Evolutionary conservation across 2,329 filamentous ascomycete species (phyloP).

Genomic region (Arthrobotrys iridis): DNA sequence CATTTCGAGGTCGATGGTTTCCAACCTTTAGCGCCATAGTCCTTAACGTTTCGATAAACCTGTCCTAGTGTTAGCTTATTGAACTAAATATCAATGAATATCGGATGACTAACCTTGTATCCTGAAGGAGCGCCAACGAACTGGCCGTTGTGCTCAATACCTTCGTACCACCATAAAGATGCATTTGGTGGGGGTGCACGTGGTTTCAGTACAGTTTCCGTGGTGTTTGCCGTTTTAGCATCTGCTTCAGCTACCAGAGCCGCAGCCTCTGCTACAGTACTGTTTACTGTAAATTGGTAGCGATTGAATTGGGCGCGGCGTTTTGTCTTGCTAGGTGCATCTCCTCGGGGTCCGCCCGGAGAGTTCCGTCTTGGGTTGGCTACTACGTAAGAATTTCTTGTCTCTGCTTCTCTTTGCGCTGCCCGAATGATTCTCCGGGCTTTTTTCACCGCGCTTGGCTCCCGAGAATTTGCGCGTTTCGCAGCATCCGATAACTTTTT

Average conservation of each 20-base stretch:
- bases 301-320: not conserved
- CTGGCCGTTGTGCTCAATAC: slow-evolving; percentile 25
- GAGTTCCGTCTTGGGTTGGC: slow-evolving; percentile 3
- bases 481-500: not conserved
- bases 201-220: not conserved
- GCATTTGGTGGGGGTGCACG: slow-evolving; percentile 2
- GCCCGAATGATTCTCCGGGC: not conserved
- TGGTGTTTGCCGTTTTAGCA: slow-evolving; percentile 5
- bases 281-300: not conserved
- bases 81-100: not conserved
- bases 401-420: not conserved
- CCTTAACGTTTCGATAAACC: slow-evolving; percentile 66
- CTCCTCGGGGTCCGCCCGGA: not conserved
- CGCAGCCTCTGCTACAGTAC: not conserved
- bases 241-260: slow-evolving; percentile 19
- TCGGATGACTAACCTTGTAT: not conserved
- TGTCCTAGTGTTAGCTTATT: too few species aligned
- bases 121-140: not conserved
- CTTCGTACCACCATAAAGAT: slow-evolving; percentile 7
- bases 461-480: not conserved
- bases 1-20: not conserved
- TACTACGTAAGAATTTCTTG: not conserved
- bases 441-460: not conserved
- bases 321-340: not conserved
- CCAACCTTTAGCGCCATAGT: slow-evolving; percentile 26